A percentile compares a stretch with the other conserved stretches of the same genome.
These are phyloP conservation scores for Termitomyces sp. DNA, from an alignment of 768 basidiomycete genomes.

Conservation along the genomic window DNA sequence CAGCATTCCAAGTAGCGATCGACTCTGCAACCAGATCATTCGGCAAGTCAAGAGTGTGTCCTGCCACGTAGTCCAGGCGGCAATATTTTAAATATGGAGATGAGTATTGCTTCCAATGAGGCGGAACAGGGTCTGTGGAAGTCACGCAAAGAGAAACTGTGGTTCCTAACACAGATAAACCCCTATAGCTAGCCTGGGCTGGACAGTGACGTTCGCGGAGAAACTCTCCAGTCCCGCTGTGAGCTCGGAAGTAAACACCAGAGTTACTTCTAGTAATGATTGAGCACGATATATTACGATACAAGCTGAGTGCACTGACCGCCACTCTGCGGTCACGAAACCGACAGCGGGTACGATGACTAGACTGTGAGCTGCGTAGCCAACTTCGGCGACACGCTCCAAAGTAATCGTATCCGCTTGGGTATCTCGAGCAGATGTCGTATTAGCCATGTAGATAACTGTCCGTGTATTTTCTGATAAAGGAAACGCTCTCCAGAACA, in stretches of 20 bases:
- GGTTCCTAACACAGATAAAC: neutral
- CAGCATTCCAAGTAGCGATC: neutral
- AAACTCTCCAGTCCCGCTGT: slow-evolving; percentile 8
- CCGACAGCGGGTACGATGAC: neutral
- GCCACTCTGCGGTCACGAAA: neutral
- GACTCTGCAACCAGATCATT: neutral
- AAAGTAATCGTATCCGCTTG: neutral
- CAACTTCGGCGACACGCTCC: slow-evolving; percentile 1
- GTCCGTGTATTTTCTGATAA: neutral
- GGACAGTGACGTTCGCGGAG: slow-evolving; percentile 6
- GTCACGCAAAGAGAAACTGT: slow-evolving; percentile 5
- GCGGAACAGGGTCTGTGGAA: neutral
- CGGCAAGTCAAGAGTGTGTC: neutral
- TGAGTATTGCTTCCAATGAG: neutral
- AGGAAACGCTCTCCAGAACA: neutral
- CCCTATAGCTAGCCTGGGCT: slow-evolving; percentile 5
- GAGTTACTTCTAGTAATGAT: neutral
- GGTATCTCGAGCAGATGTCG: neutral
- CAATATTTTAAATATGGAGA: neutral
- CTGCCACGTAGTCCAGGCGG: neutral
- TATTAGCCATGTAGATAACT: neutral
- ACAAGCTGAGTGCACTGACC: neutral
- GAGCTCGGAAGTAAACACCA: slow-evolving; percentile 5
- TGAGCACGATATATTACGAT: neutral
- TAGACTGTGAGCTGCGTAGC: slow-evolving; percentile 7